Evolutionary conservation across 306 rosid genomes (phyloP), one percentile per base, ranked within the genome.

Genomic region (Castanea sativa): DNA sequence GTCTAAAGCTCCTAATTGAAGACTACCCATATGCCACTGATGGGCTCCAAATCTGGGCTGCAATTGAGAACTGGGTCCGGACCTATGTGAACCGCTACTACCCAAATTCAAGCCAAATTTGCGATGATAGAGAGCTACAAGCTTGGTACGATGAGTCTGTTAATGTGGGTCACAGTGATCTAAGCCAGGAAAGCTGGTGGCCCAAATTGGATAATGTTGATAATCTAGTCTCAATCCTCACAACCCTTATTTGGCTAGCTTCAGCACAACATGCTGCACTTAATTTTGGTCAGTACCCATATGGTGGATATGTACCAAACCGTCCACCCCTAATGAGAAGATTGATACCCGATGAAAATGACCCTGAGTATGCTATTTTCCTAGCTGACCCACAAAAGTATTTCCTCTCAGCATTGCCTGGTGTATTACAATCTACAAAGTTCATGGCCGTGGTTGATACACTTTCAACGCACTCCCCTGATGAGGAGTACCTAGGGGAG

Each of bases 221-320:
- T 18, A 88, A 86, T 80, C 92, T 95, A 16, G 86, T 87, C 57
- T 80, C 88, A 0, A 70, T 95, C 16, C 89, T 95, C 63, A 84
- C 94, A 29, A 95, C 93, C 30, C 70, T 95, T 35, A 93, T 95
- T 38, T 95, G 99, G 99, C 85, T 90, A 52, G 90, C 94, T 0
- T 95, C 99, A 0, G 99, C 99, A 6, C 99, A 95, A 76, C 99
- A 95, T 74, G 99, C 99, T 0, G 98, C 99, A 3, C 94, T 95
- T 18, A 95, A 95, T 64, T 95, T 93, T 32, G 99, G 96, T 0
- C 99, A 95, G 85, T 95, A 95, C 74, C 99, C 99, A 6, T 95
- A 95, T 30, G 99, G 98, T 1, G 99, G 99, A 1, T 93, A 90
- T 10, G 94, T 95, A 7, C 99, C 99, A 0, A 93, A 93, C 72